These are phyloP conservation scores for Aechmea fasciata DNA, from an alignment of 176 grass and related monocot species.

Conservation along the genomic window DNA sequence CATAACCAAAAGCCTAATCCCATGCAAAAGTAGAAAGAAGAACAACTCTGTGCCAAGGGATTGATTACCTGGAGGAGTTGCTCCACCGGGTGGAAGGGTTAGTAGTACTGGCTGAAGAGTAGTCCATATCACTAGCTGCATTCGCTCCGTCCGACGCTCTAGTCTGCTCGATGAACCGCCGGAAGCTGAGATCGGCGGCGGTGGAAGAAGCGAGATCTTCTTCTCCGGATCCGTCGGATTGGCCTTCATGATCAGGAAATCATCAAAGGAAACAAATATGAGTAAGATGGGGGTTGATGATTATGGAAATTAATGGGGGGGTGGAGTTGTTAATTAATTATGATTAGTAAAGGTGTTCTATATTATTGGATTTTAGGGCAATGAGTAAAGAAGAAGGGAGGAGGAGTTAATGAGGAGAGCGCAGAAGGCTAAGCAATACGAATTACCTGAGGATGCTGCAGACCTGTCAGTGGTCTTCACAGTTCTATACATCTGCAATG, in stretches of 20 bases:
- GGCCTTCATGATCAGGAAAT: conserved; percentile 1
- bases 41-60: background rate
- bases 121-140: background rate
- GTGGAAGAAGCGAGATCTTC: conserved; percentile 8
- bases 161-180: background rate
- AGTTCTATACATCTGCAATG: conserved; percentile 26
- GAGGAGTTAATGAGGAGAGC: background rate
- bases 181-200: background rate
- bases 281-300: no score
- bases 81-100: background rate
- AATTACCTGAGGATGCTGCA: conserved; percentile 23
- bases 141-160: background rate
- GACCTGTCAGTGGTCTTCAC: conserved; percentile 25
- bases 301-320: no score
- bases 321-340: no score
- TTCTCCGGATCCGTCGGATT: conserved; percentile 16
- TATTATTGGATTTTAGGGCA: no score
- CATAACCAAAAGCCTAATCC: conserved; percentile 19
- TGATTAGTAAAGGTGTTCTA: no score
- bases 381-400: background rate
- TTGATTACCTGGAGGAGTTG: conserved; percentile 16
- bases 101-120: background rate
- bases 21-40: conserved; percentile 16
- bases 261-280: background rate
- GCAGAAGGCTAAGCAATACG: conserved; percentile 7